A percentile compares a stretch with the other conserved stretches of the same genome.
Conservation (phyloP, 164 flowering plant genomes). For the Vitis riparia region DNA sequence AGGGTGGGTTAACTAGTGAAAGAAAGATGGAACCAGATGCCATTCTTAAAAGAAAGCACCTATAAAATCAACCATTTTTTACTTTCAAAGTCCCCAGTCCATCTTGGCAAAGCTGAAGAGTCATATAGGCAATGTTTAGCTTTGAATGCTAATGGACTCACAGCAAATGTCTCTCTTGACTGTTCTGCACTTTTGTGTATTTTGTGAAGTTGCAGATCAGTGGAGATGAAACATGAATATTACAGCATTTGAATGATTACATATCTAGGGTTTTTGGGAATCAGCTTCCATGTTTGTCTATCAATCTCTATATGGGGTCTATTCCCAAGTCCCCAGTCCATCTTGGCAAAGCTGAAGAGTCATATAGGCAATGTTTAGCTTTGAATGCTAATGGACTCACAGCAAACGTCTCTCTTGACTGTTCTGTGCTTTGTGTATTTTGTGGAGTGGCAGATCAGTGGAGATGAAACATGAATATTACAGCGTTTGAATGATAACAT, state of each 20-base stretch:
- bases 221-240: slow-evolving; percentile 18
- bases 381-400: slow-evolving; percentile 49
- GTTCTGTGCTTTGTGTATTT: slow-evolving; percentile 12
- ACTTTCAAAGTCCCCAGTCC: slow-evolving; percentile 6
- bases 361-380: slow-evolving; percentile 29
- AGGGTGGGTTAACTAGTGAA: too few species aligned
- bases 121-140: slow-evolving; percentile 27
- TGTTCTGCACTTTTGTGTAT: slow-evolving; percentile 15
- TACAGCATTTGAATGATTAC: too few species aligned
- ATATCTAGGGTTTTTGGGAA: too few species aligned
- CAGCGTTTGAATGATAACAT: too few species aligned
- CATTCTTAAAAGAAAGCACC: not conserved
- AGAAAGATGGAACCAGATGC: too few species aligned
- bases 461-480: slow-evolving; percentile 16
- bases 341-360: slow-evolving; percentile 11
- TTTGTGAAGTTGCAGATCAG: slow-evolving; percentile 20
- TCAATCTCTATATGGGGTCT: too few species aligned
- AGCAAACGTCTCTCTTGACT: slow-evolving; percentile 19
- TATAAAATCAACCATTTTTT: too few species aligned
- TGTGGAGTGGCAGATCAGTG: slow-evolving; percentile 20
- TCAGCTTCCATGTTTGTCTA: too few species aligned
- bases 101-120: slow-evolving; percentile 39
- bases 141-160: slow-evolving; percentile 51
- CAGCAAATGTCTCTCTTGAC: slow-evolving; percentile 17
- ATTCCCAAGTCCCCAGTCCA: slow-evolving; percentile 1